Conservation (phyloP, 768 basidiomycete genomes). For the Phanerochaete sordida region DNA sequence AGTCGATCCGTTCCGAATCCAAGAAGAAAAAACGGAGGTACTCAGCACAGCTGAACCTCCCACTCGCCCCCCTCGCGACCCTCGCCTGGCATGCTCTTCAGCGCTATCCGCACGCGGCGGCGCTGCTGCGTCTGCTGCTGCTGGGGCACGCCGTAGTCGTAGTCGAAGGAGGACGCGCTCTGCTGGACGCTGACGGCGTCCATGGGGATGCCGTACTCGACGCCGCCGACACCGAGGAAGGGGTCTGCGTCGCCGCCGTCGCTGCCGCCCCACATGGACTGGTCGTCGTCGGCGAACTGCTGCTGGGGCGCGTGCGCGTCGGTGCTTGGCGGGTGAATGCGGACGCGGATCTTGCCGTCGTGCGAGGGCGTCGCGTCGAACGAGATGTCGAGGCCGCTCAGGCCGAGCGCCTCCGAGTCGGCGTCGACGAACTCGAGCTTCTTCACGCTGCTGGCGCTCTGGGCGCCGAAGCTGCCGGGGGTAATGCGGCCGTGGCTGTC, state of each 20-base stretch:
- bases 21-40: background rate
- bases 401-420: slow-evolving; percentile 44
- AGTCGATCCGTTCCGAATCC: slow-evolving; percentile 4
- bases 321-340: slow-evolving; percentile 51
- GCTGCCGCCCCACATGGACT: slow-evolving; percentile 31
- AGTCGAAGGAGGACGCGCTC: slow-evolving; percentile 12
- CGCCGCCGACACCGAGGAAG: slow-evolving; percentile 53
- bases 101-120: slow-evolving; percentile 61
- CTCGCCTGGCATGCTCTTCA: slow-evolving; percentile 58
- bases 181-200: background rate
- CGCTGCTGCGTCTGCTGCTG: slow-evolving; percentile 27
- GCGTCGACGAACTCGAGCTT: slow-evolving; percentile 60
- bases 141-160: slow-evolving; percentile 11
- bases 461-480: slow-evolving; percentile 29
- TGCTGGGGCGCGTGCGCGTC: slow-evolving; percentile 17
- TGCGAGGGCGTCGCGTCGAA: slow-evolving; percentile 64
- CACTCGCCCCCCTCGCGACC: slow-evolving; percentile 73
- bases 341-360: slow-evolving; percentile 70
- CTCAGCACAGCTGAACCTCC: slow-evolving; percentile 70
- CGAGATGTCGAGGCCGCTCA: slow-evolving; percentile 65
- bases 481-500: slow-evolving; percentile 26
- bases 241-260: slow-evolving; percentile 30
- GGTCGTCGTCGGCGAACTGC: slow-evolving; percentile 18
- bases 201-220: slow-evolving; percentile 17
- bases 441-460: slow-evolving; percentile 28